Conservation (phyloP, 1,284 basidiomycete species). For the Baeospora myosura region DNA sequence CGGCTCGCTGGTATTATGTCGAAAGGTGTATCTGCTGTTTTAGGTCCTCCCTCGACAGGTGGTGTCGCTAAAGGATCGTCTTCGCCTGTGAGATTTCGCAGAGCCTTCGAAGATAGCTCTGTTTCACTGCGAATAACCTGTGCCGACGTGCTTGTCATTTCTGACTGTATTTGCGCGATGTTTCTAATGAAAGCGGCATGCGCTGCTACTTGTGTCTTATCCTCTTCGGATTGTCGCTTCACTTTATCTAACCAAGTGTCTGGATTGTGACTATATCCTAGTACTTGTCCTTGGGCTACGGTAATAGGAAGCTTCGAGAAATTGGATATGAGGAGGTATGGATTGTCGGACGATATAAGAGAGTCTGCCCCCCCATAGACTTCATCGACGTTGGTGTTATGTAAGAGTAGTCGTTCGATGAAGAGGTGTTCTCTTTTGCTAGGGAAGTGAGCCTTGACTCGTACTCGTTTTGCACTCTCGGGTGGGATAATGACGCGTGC, state of each 20-base stretch:
- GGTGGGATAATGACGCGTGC: conserved; percentile 3
- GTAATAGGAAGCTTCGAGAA: conserved; percentile 7
- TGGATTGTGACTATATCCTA: conserved; percentile 1
- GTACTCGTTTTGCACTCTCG: conserved; percentile 6
- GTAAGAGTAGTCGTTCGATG: neutral
- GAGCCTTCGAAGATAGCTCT: neutral
- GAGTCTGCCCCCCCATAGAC: conserved; percentile 12
- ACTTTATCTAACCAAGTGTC: conserved; percentile 7
- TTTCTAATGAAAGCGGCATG: neutral
- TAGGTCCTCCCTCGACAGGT: conserved; percentile 3
- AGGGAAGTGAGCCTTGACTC: conserved; percentile 6
- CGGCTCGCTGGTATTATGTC: neutral
- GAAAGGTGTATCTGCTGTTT: neutral
- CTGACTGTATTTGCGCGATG: neutral
- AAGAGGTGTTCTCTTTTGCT: neutral
- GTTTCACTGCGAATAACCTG: neutral
- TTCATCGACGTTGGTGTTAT: conserved; percentile 6
- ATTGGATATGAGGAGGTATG: conserved; percentile 12
- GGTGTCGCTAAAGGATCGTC: conserved; percentile 10
- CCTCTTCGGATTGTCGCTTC: neutral
- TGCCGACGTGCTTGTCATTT: neutral
- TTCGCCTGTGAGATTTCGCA: conserved; percentile 2
- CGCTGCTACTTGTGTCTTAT: no score
- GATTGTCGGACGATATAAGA: conserved; percentile 7
- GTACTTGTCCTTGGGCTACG: conserved; percentile 7